Evolutionary conservation across 2,329 filamentous ascomycete genomes (phyloP), one percentile per base, ranked within the genome.

Genomic region (Colletotrichum acutatum): DNA sequence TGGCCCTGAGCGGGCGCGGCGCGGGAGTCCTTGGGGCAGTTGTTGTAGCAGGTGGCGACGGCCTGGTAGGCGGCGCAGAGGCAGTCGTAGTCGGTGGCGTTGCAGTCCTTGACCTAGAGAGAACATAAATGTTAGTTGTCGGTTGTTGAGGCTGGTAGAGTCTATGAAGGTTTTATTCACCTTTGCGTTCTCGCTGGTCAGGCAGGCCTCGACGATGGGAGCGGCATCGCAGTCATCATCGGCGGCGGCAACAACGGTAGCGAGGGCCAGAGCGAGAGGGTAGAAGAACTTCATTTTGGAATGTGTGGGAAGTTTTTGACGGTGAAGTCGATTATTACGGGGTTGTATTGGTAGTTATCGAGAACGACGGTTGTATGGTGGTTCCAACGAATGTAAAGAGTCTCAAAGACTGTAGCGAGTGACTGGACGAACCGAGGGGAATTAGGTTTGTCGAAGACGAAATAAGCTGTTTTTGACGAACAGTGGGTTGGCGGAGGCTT

Each of bases 11-110:
- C 82, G 24, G 78, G 66, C 65, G 76, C 66, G 74, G 77, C 80
- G 58, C 84, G 82, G 63, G 78, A 1, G 79, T 89, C 87, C 76
- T 85, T 81, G 78, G 87, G 87, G 83, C 87, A 89, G 85, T 89
- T 89, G 83, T 87, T 87, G 82, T 84, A 89, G 86, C 87, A 89
- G 74, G 86, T 87, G 58, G 85, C 78, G 63, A 89, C 80, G 74
- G 83, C 80, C 74, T 84, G 75, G 77, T 86, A 83, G 59, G 83
- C 82, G 66, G 80, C 78, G 78, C 87, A 89, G 72, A 83, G 82
- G 80, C 87, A 89, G 65, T 82, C 79, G 75, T 83, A 88, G 79
- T 89, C 86, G 61, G 78, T 79, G 24, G 70, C 5, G 12, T 57
- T 66, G 79, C 87, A 89, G 53, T 74, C 74, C 4, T 76, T 69